Evolutionary conservation across 176 grass and related monocot species (phyloP).

Genomic region (bread wheat (Triticum aestivum)): DNA sequence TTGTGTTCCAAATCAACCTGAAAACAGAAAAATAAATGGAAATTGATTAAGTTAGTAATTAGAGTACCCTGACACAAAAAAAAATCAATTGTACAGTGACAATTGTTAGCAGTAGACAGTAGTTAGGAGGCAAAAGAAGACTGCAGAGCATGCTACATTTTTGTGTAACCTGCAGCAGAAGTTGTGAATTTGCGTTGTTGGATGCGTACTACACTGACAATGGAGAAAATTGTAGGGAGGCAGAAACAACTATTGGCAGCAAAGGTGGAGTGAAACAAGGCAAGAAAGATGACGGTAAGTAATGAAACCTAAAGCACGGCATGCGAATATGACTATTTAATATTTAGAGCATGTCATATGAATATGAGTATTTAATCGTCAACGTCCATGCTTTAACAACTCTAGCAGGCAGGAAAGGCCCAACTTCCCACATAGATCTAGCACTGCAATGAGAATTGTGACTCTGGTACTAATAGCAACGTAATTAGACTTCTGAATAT

Average conservation of each 20-base stretch:
- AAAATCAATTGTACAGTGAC: neutral
- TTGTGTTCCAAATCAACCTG: slow-evolving; percentile 99
- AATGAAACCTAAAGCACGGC: neutral
- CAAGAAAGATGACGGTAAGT: neutral
- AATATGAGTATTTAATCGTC: slow-evolving; percentile 10
- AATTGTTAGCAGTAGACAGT: slow-evolving; percentile 4
- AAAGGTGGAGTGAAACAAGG: neutral
- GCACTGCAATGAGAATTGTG: neutral
- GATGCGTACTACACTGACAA: slow-evolving; percentile 8
- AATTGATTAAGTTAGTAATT: slow-evolving; percentile 9
- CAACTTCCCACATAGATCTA: neutral
- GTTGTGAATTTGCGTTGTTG: slow-evolving; percentile 8
- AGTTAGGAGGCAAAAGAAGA: neutral
- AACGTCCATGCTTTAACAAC: neutral
- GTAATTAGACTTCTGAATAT: slow-evolving; percentile 14
- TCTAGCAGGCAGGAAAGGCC: neutral
- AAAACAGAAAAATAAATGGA: slow-evolving; percentile 15
- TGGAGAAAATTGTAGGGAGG: neutral
- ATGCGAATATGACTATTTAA: slow-evolving; percentile 16
- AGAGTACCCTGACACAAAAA: neutral
- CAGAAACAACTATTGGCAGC: neutral
- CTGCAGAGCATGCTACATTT: neutral
- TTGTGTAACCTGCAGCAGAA: neutral
- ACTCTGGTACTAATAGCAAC: neutral
- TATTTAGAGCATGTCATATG: neutral